Conservation (phyloP, 805 yeast species). For the Yarrowia hollandica region DNA sequence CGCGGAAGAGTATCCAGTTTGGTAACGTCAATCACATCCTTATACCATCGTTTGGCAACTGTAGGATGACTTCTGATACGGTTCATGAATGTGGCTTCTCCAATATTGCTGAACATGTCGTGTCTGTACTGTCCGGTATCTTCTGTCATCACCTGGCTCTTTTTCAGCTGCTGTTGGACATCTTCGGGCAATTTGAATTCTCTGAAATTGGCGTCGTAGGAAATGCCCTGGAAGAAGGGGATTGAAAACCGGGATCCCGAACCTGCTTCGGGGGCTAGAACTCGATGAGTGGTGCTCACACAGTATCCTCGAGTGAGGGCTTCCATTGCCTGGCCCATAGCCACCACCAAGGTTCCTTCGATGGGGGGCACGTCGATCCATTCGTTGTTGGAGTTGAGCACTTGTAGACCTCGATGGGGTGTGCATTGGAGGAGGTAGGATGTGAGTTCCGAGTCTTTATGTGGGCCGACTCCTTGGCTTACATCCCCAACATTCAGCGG, state of each 20-base stretch:
- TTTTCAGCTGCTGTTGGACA: neutral
- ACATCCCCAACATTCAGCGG: too few species aligned
- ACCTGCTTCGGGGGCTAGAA: slow-evolving; percentile 14
- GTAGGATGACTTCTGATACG: slow-evolving; percentile 11
- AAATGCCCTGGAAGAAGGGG: slow-evolving; percentile 28
- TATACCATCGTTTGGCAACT: slow-evolving; percentile 4
- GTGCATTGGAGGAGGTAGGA: slow-evolving; percentile 19
- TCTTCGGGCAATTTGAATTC: slow-evolving; percentile 10
- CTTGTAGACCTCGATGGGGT: slow-evolving; percentile 10
- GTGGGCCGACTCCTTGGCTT: slow-evolving; percentile 28
- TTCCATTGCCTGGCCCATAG: slow-evolving; percentile 28
- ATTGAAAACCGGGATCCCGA: slow-evolving; percentile 15
- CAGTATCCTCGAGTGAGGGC: slow-evolving; percentile 22
- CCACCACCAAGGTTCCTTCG: slow-evolving; percentile 16
- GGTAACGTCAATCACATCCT: slow-evolving; percentile 1
- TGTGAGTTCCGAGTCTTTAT: slow-evolving; percentile 24
- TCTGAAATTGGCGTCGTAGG: slow-evolving; percentile 13
- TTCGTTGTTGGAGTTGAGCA: slow-evolving; percentile 8
- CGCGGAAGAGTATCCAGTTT: slow-evolving; percentile 27
- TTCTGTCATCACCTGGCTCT: neutral
- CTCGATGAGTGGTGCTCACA: slow-evolving; percentile 19
- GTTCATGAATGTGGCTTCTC: slow-evolving; percentile 25
- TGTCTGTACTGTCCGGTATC: slow-evolving; percentile 13
- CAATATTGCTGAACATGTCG: slow-evolving; percentile 25
- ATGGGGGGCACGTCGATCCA: slow-evolving; percentile 28